These are phyloP conservation scores for Sporothrix schenckii DNA, from an alignment of 2,329 filamentous ascomycete species.

Conservation along the genomic window DNA sequence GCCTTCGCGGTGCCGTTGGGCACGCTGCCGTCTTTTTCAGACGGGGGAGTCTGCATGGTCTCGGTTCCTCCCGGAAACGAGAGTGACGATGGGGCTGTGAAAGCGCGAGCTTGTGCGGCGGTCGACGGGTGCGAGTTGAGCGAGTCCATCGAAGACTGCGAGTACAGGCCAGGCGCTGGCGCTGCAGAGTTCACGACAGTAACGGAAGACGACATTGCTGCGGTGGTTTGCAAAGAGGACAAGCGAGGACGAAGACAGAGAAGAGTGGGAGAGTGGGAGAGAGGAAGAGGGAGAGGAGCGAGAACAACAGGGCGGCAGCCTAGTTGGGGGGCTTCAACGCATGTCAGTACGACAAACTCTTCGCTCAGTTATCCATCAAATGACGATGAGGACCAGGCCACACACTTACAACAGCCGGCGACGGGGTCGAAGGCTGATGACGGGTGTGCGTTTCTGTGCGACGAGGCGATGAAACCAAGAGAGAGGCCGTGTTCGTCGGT, in stretches of 20 bases:
- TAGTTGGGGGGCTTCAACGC: slow-evolving; percentile 33
- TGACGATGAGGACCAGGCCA: slow-evolving; percentile 30
- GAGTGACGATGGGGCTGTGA: slow-evolving; percentile 88
- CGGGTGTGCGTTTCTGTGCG: slow-evolving; percentile 32
- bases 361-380: slow-evolving; percentile 36
- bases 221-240: background rate
- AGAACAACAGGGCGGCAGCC: slow-evolving; percentile 32
- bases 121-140: slow-evolving; percentile 91
- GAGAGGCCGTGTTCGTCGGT: slow-evolving; percentile 30
- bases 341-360: slow-evolving; percentile 35
- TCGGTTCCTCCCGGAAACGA: slow-evolving; percentile 72
- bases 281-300: slow-evolving; percentile 20
- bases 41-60: slow-evolving; percentile 36
- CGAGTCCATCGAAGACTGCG: slow-evolving; percentile 67
- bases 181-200: slow-evolving; percentile 32
- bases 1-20: slow-evolving; percentile 34
- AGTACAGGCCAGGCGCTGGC: slow-evolving; percentile 35
- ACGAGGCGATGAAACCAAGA: slow-evolving; percentile 23
- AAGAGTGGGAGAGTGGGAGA: slow-evolving; percentile 3
- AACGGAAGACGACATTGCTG: slow-evolving; percentile 35
- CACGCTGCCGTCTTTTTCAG: slow-evolving; percentile 36
- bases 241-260: background rate
- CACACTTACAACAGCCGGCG: slow-evolving; percentile 38
- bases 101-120: slow-evolving; percentile 91
- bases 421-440: slow-evolving; percentile 37